Conservation (phyloP, 805 yeast genomes). For the Candida caryicola region DNA sequence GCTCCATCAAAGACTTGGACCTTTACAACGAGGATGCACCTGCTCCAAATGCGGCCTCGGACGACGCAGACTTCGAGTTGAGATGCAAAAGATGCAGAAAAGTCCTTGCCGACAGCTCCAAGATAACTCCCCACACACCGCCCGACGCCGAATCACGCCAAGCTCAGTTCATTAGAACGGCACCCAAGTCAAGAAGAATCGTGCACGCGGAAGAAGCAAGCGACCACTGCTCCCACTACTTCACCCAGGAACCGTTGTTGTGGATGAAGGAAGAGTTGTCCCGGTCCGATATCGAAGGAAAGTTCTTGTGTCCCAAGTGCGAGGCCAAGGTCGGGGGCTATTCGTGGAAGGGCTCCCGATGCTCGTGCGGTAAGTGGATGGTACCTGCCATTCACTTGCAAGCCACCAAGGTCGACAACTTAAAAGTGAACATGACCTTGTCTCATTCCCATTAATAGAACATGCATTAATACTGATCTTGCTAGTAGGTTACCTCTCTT, state of each 20-base stretch:
- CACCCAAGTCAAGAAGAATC: slow-evolving; percentile 59
- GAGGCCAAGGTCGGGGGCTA: slow-evolving; percentile 83
- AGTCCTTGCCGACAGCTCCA: slow-evolving; percentile 58
- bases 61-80: slow-evolving; percentile 33
- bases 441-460: not conserved
- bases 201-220: slow-evolving; percentile 58
- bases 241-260: slow-evolving; percentile 72
- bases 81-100: slow-evolving; percentile 85
- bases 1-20: slow-evolving; percentile 23
- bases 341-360: slow-evolving; percentile 90
- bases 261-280: slow-evolving; percentile 89
- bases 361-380: slow-evolving; percentile 96
- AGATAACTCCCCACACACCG: slow-evolving; percentile 62
- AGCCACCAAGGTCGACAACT: slow-evolving; percentile 69
- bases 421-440: not conserved
- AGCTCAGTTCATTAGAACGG: slow-evolving; percentile 61
- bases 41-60: slow-evolving; percentile 14
- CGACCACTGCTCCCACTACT: slow-evolving; percentile 73
- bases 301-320: slow-evolving; percentile 82
- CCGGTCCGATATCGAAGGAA: slow-evolving; percentile 80
- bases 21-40: slow-evolving; percentile 3
- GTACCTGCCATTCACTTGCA: slow-evolving; percentile 85
- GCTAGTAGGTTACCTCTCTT: not conserved
- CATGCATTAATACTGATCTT: not conserved
- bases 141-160: slow-evolving; percentile 67